Evolutionary conservation across 1,139 yeast species (phyloP), one percentile per base, ranked within the genome.

Genomic region (Saccharomyces pastorianus): DNA sequence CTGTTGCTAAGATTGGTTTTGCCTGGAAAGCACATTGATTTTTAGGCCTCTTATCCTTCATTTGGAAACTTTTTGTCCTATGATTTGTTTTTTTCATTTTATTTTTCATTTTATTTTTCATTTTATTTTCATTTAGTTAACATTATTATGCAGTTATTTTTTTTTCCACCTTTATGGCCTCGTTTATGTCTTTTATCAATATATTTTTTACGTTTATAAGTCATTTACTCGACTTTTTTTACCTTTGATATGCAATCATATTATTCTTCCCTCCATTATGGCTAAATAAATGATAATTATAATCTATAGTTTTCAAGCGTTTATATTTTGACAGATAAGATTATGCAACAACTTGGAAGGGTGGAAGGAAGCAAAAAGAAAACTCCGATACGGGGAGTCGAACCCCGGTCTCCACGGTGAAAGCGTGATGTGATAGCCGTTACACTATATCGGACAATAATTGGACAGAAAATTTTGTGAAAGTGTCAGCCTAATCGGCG

Each of bases 321-420:
- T 29, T 6, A 8, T 29, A 11, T 29, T 29, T 4, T 29, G 32
- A 29, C 11, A 9, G 11, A 8, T 29, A 29, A 29, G n/a, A 13
- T 29, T 8, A 8, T 8, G n/a, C 6, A 11, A 4, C 32, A 8
- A 13, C 9, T 29, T 29, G n/a, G 11, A 11, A 8, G 25, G 25
- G 25, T 6, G 25, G 25, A 23, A 23, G 25, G n/a, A 20, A 20
- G 9, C 17, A 17, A 32, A 51, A 46, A 46, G 50, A 38, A 47
- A 44, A 42, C 59, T 58, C 60, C 42, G 41, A 47, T 51, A 29
- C 48, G 56, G 61, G 61, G 61, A 61, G 64, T 61, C 63, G 64
- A 61, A 61, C 64, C 64, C 64, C 59, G 64, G 64, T 61, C 63
- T 59, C 64, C 63, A 60, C 64, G 64, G 64, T 61, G 64, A 61